These are phyloP conservation scores for Cutaneotrichosporon curvatum DNA, from an alignment of 1,284 basidiomycete genomes.

Conservation along the genomic window DNA sequence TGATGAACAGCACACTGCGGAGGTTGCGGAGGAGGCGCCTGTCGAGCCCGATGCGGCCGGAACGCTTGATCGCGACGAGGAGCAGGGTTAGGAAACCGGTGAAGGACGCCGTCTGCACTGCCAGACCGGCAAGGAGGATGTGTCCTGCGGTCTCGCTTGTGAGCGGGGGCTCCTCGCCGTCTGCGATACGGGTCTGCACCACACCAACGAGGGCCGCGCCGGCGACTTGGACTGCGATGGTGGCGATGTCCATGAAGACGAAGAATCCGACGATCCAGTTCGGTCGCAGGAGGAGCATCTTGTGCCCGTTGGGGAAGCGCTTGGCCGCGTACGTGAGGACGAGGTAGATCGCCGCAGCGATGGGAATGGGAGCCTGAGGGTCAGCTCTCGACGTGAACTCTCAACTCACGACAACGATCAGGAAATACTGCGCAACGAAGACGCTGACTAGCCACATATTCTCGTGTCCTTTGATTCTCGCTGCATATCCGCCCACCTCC, in stretches of 20 bases:
- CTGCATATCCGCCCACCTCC: slow-evolving; percentile 35
- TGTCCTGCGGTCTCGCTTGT: slow-evolving; percentile 42
- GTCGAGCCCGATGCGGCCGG: neutral
- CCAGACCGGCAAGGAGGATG: slow-evolving; percentile 46
- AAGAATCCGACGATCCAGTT: slow-evolving; percentile 37
- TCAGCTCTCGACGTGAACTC: too few relatives aligned
- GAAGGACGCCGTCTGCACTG: slow-evolving; percentile 30
- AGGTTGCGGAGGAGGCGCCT: neutral
- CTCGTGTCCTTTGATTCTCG: slow-evolving; percentile 21
- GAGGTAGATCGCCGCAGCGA: slow-evolving; percentile 45
- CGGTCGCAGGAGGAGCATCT: slow-evolving; percentile 27
- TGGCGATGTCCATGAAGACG: slow-evolving; percentile 39
- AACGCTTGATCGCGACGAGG: slow-evolving; percentile 2
- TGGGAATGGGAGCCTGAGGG: slow-evolving; percentile 41
- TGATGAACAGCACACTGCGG: slow-evolving; percentile 3
- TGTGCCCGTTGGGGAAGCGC: slow-evolving; percentile 19
- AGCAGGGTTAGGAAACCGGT: slow-evolving; percentile 5
- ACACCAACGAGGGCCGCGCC: slow-evolving; percentile 48
- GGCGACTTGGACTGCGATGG: slow-evolving; percentile 41
- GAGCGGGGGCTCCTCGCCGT: slow-evolving; percentile 25
- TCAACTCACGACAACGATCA: slow-evolving; percentile 46
- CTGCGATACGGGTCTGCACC: slow-evolving; percentile 33
- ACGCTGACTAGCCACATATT: slow-evolving; percentile 21
- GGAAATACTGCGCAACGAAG: slow-evolving; percentile 43
- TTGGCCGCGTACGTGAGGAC: slow-evolving; percentile 32